phyloP scores from a whole-genome alignment of 148 eudicot genomes.

The Chenopodium formosanum region DNA sequence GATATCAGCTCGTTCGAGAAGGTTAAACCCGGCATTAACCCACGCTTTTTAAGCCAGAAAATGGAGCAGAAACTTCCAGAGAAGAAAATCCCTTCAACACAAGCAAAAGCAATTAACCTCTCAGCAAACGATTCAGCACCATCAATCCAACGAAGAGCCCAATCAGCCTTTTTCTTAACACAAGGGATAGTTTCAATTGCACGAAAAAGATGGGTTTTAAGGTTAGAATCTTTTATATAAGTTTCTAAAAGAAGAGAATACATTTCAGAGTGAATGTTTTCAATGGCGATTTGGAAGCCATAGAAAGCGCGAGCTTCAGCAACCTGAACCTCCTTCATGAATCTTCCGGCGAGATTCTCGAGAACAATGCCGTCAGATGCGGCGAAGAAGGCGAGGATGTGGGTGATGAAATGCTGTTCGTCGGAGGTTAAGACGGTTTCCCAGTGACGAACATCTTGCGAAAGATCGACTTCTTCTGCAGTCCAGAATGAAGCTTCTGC shows the following conservation, averaged over 20 bases:
- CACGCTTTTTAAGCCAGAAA: slow-evolving; percentile 75
- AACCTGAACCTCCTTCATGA: slow-evolving; percentile 77
- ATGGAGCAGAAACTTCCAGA: slow-evolving; percentile 73
- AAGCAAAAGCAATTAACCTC: slow-evolving; percentile 61
- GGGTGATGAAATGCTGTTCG: slow-evolving; percentile 75
- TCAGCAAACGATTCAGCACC: slow-evolving; percentile 63
- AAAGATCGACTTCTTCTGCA: slow-evolving; percentile 64
- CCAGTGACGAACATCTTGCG: slow-evolving; percentile 55
- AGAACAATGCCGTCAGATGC: slow-evolving; percentile 80
- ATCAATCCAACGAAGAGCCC: slow-evolving; percentile 73
- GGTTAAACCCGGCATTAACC: slow-evolving; percentile 70
- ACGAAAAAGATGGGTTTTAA: slow-evolving; percentile 47
- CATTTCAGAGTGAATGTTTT: slow-evolving; percentile 82
- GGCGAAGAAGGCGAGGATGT: slow-evolving; percentile 87
- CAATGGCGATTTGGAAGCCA: slow-evolving; percentile 77
- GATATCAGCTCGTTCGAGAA: slow-evolving; percentile 78
- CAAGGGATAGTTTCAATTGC: slow-evolving; percentile 69
- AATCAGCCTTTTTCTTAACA: slow-evolving; percentile 61
- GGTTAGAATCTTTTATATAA: slow-evolving; percentile 51
- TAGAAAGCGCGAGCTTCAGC: slow-evolving; percentile 80
- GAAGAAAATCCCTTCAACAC: slow-evolving; percentile 74
- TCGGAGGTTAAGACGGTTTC: slow-evolving; percentile 43
- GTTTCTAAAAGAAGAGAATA: slow-evolving; percentile 58
- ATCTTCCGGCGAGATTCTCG: slow-evolving; percentile 63
- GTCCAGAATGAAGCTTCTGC: slow-evolving; percentile 86